Evolutionary conservation across 1,284 basidiomycete genomes (phyloP).

Genomic region (Coniferiporia sulphurascens): DNA sequence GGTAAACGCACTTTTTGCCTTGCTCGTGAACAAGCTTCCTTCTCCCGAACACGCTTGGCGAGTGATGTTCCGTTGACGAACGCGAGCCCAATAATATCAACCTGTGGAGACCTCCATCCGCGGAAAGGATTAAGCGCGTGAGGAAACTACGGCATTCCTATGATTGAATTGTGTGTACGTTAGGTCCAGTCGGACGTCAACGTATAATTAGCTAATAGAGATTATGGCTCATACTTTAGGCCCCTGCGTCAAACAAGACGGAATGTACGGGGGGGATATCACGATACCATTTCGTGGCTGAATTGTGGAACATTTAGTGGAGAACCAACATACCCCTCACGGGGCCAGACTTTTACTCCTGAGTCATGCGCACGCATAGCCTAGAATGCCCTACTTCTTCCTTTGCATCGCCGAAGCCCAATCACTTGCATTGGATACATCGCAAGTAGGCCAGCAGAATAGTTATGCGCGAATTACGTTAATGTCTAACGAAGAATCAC

Average conservation of each 20-base stretch:
- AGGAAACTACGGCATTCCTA: neutral
- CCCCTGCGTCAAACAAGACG: neutral
- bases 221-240: neutral
- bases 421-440: neutral
- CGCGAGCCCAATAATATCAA: neutral
- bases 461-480: too few species aligned
- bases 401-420: neutral
- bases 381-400: neutral
- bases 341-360: neutral
- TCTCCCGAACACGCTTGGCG: neutral
- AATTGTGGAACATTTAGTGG: neutral
- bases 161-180: neutral
- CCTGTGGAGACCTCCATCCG: neutral
- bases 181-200: neutral
- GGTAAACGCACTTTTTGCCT: constrained; percentile 1
- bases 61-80: neutral
- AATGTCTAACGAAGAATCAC: neutral
- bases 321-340: neutral
- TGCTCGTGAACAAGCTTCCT: neutral
- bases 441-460: neutral
- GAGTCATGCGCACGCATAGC: neutral
- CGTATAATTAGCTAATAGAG: neutral
- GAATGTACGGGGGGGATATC: neutral
- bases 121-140: neutral
- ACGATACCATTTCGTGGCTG: neutral